A percentile compares a stretch with the other conserved stretches of the same genome.
Conservation (phyloP, 2,329 filamentous ascomycete genomes). For the Fusarium multiceps region DNA sequence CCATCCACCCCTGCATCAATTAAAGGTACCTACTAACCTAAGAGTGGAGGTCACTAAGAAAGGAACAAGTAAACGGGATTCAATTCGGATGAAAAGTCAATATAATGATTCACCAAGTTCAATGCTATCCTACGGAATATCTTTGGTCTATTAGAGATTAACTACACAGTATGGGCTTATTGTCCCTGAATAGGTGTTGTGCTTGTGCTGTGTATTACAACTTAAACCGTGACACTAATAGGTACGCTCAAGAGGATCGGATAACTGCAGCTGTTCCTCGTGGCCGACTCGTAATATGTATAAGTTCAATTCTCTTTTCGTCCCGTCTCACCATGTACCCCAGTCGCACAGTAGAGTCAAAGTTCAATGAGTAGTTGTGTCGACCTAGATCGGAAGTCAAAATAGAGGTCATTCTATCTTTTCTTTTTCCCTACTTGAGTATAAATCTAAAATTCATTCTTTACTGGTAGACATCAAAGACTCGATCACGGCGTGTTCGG, state of each 20-base stretch:
- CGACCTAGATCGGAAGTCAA: not conserved
- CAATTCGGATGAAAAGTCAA: conserved; percentile 10
- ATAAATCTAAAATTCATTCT: not conserved
- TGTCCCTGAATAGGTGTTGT: not conserved
- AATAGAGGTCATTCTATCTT: not conserved
- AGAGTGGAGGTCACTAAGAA: not conserved
- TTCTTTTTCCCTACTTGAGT: not conserved
- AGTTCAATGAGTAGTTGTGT: not conserved
- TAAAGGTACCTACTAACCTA: not conserved
- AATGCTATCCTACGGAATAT: not conserved
- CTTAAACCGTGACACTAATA: not conserved
- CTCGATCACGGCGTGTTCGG: not conserved
- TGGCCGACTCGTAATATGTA: conserved; percentile 17
- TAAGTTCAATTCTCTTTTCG: conserved; percentile 9
- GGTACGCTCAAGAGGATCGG: not conserved
- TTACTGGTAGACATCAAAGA: not conserved
- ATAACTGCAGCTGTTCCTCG: conserved; percentile 18
- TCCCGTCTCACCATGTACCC: conserved; percentile 13
- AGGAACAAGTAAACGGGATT: conserved; percentile 1
- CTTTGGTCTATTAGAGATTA: not conserved
- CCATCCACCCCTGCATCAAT: conserved; percentile 10
- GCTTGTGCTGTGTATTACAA: not conserved
- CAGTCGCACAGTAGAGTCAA: not conserved
- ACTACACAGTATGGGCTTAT: no score
- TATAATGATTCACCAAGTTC: not conserved